A percentile compares a stretch with the other conserved stretches of the same genome.
These are phyloP conservation scores for Prunus armeniaca DNA, from an alignment of 306 rosid genomes.

Conservation along the genomic window DNA sequence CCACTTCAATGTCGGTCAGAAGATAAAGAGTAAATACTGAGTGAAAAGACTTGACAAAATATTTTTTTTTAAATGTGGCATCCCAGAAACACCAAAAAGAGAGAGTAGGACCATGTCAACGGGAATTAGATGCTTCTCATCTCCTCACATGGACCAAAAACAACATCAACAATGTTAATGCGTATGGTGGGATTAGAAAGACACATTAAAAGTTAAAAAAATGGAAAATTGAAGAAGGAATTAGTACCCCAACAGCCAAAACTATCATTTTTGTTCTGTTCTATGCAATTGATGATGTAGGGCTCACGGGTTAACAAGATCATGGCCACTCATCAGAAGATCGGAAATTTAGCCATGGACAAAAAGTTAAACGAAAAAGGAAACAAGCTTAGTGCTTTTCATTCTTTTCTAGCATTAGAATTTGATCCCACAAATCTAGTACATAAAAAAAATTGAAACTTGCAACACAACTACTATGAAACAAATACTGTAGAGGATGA, in stretches of 20 bases:
- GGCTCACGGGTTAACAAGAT: neutral
- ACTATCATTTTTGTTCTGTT: no score
- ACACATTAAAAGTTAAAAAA: neutral
- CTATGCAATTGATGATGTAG: no score
- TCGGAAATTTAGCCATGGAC: no score
- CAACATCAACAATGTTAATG: neutral
- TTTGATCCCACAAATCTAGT: neutral
- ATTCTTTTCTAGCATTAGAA: neutral
- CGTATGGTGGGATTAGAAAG: neutral
- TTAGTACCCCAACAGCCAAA: no score
- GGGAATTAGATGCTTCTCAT: slow-evolving; percentile 1
- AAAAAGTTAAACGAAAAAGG: neutral
- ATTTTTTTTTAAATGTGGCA: neutral
- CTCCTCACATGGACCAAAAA: slow-evolving; percentile 22
- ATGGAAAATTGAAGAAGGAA: neutral
- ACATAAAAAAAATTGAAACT: neutral
- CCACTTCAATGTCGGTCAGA: neutral
- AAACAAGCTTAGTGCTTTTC: neutral
- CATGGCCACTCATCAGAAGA: neutral
- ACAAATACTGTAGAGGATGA: no score
- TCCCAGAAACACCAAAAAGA: neutral
- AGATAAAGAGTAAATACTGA: neutral
- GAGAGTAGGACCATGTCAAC: neutral
- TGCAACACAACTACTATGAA: neutral
- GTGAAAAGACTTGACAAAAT: neutral